A percentile compares a stretch with the other conserved stretches of the same genome.
phyloP scores from a whole-genome alignment of 345 rosid genomes.

The Rhodamnia argentea region DNA sequence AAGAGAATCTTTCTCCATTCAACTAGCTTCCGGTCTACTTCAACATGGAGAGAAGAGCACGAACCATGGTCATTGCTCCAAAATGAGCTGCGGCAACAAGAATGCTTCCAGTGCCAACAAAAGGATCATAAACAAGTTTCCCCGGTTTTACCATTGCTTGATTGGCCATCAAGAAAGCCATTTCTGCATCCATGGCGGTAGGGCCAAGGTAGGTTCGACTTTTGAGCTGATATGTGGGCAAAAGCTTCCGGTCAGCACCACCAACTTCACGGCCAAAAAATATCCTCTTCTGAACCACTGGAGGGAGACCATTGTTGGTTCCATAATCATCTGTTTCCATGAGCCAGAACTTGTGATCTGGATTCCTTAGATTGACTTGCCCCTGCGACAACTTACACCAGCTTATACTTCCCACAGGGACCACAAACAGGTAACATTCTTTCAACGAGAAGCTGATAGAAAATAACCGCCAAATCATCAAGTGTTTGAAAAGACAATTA shows the following conservation, averaged over 20 bases:
- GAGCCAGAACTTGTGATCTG: slow-evolving; percentile 76
- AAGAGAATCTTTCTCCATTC: not conserved
- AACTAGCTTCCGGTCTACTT: not conserved
- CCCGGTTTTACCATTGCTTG: slow-evolving; percentile 78
- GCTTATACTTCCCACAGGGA: not conserved
- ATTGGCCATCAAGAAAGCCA: slow-evolving; percentile 96
- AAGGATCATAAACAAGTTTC: slow-evolving; percentile 88
- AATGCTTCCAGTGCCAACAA: slow-evolving; percentile 95
- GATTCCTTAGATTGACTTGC: slow-evolving; percentile 55
- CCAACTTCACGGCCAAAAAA: slow-evolving; percentile 94
- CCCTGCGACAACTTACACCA: slow-evolving; percentile 37
- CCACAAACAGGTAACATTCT: not conserved
- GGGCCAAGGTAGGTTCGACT: slow-evolving; percentile 88
- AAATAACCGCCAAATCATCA: not conserved
- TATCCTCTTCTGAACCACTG: slow-evolving; percentile 51
- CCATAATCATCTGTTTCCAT: slow-evolving; percentile 81
- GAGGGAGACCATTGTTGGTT: slow-evolving; percentile 81
- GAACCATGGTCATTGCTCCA: slow-evolving; percentile 88
- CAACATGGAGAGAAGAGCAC: not conserved
- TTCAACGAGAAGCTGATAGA: not conserved
- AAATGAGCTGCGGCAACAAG: slow-evolving; percentile 90
- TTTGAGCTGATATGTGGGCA: slow-evolving; percentile 82
- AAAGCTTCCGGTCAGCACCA: slow-evolving; percentile 75
- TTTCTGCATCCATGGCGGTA: slow-evolving; percentile 98
- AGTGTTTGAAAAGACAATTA: not conserved